Evolutionary conservation across 257 asterid genomes (phyloP), one percentile per base, ranked within the genome.

Genomic region (Sherardia arvensis): DNA sequence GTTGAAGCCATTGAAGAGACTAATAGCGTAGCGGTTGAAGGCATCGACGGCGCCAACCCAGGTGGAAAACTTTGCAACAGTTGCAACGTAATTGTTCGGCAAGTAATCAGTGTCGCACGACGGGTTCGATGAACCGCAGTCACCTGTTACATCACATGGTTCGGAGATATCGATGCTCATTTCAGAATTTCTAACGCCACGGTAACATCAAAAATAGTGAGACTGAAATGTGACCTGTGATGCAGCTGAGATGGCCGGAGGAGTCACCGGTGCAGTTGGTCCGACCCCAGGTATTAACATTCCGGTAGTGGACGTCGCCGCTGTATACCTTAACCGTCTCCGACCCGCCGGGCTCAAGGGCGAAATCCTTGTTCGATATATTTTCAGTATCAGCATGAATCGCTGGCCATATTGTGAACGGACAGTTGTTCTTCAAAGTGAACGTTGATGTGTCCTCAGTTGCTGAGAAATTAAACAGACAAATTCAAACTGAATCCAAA

Each of bases 1-100:
- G 75, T 91, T 91, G 83, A 87, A 91, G 0, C 98, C 98, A 65
- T 86, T 94, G 48, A 88, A 94, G 9, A 91, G 76, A 81, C 95
- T 85, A 3, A 91, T 93, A 66, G 82, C 95, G 23, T 79, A 91
- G 80, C 80, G 85, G 59, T 84, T 96, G 84, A 62, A 73, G 1
- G 10, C 56, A 20, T 4, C 3, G 26, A 1, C n/a, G 8, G 4
- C 25, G 2, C 26, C 8, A 4, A 47, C 6, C 56, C n/a, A n/a
- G n/a, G n/a, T n/a, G n/a, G n/a, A n/a, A n/a, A n/a, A n/a, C n/a
- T n/a, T 95, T 0, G 96, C 98, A 21, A 88, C 73, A 0, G 98
- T 84, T 14, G 89, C 95, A 0, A 96, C 95, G 0, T 90, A 91
- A 15, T 5, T 12, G n/a, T n/a, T n/a, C n/a, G n/a, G n/a, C 40